Base-by-base conservation (phyloP, 768 basidiomycete genomes). In the Rhodotorula graminis region DNA sequence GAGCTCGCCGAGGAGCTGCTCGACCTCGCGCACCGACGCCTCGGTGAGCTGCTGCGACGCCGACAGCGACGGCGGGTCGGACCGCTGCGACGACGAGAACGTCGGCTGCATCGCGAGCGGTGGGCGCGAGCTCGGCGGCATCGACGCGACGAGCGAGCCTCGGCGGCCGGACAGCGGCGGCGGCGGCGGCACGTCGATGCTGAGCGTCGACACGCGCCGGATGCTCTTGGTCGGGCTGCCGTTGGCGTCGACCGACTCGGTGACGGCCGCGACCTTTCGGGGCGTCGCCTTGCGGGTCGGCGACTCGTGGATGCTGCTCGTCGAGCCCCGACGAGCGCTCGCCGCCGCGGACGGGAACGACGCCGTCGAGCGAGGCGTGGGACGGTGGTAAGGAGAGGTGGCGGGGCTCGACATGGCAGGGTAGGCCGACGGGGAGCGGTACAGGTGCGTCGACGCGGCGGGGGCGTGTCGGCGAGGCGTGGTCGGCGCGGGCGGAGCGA, bases 1-100 rank as follows among this genome's bases (percentile, higher is more conserved):
- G 19, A 68, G 55, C 53, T 72, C 71, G 25, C 64, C 67, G 12
- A 72, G 29, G 27, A 72, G 23, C 46, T 72, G 46, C 59, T 72
- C 67, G 3, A 72, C 71, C 63, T 72, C 67, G 29, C 53, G 50
- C 23, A 72, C 46, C 37, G 66, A 60, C 52, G 63, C 40, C 37
- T 68, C 71, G 25, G 58, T 37, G 44, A 72, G 47, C 33, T 21
- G 21, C 2, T 67, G 44, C 44, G 44, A 46, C 8, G 44, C 60
- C 4, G 46, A 42, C 15, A 10, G 12, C 14, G 40, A 18, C 33
- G 33, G 25, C n/a, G 37, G 37, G 37, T 18, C 44, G 15, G 19
- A 21, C 33, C 19, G 49, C 29, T 49, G 2, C 49, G 47, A 18
- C 2, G 47, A 10, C 25, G 19, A 21, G 25, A 65, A 58, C 6